Percentiles rank a stretch among this genome's conserved stretches.
phyloP scores from a whole-genome alignment of 192 early-diverging fungal species.

The Gaertneriomyces sp. region DNA sequence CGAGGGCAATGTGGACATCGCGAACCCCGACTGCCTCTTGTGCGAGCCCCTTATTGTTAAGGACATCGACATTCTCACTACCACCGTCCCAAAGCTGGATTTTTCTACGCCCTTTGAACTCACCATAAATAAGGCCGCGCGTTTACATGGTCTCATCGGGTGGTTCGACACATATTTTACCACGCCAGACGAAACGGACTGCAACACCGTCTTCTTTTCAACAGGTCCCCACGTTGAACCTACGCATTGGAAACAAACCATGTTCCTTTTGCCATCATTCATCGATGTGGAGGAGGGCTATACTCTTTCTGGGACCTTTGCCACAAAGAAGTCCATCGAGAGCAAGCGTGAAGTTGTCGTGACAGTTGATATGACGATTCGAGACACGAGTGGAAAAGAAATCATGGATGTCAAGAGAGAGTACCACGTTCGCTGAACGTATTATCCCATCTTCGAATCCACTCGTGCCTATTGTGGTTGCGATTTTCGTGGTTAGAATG shows the following conservation, averaged over 20 bases:
- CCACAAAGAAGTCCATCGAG: no score
- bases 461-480: no score
- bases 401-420: no score
- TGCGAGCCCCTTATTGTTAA: constrained; percentile 18
- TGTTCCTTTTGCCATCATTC: constrained; percentile 46
- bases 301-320: no score
- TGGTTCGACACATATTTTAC: constrained; percentile 94
- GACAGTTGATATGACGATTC: no score
- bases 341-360: no score
- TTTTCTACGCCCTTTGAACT: constrained; percentile 72
- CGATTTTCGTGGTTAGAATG: no score
- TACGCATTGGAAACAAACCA: constrained; percentile 98
- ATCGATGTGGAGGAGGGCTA: no score
- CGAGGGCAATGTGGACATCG: constrained; percentile 81
- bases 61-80: constrained; percentile 66
- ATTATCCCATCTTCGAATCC: no score
- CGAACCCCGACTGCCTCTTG: constrained; percentile 63
- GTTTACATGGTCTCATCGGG: constrained; percentile 74
- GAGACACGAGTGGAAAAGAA: no score
- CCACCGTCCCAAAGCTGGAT: constrained; percentile 64
- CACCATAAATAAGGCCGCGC: constrained; percentile 53
- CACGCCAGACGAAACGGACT: constrained; percentile 31
- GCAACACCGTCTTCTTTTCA: constrained; percentile 48
- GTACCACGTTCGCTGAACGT: no score
- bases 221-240: constrained; percentile 71